These are phyloP conservation scores for Sordariomycetes sp. DNA, from an alignment of 2,329 filamentous ascomycete genomes.

Conservation along the genomic window DNA sequence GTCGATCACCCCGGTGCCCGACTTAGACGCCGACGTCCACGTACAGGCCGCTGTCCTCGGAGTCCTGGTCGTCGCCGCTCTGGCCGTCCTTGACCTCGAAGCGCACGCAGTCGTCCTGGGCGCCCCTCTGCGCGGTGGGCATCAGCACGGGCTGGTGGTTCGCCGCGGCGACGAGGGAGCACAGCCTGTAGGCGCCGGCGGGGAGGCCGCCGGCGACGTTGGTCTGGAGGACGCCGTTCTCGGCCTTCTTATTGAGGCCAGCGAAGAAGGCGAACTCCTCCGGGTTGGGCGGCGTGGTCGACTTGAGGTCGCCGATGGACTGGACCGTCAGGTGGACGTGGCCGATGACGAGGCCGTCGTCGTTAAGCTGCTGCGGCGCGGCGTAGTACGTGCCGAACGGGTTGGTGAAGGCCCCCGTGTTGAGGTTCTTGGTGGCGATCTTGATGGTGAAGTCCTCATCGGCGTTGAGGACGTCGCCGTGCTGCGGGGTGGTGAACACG, in stretches of 20 bases:
- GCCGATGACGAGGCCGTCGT: constrained; percentile 25
- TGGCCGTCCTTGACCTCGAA: constrained; percentile 25
- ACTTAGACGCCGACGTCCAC: too few relatives aligned
- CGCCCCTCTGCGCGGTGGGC: constrained; percentile 42
- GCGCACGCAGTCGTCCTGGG: constrained; percentile 40
- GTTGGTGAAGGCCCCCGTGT: constrained; percentile 43
- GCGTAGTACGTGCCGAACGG: constrained; percentile 42
- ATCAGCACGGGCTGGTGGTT: constrained; percentile 49
- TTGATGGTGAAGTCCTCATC: constrained; percentile 33
- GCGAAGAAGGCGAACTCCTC: constrained; percentile 43
- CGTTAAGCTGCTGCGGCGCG: constrained; percentile 38
- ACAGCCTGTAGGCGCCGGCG: constrained; percentile 36
- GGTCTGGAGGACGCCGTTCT: constrained; percentile 32
- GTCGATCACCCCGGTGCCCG: too few relatives aligned
- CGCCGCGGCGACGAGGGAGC: constrained; percentile 35
- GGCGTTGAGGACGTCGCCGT: constrained; percentile 24
- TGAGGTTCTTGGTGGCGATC: constrained; percentile 35
- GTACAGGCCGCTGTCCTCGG: not conserved
- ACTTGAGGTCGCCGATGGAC: constrained; percentile 25
- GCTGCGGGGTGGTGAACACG: constrained; percentile 34
- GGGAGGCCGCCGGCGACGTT: constrained; percentile 33
- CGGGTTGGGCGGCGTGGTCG: constrained; percentile 25
- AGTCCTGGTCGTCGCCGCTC: not conserved
- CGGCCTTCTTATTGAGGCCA: constrained; percentile 41
- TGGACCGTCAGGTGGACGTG: constrained; percentile 43